A percentile compares a stretch with the other conserved stretches of the same genome.
Conservation (phyloP, 441 rosid species). For the Pelargonium citronellum region DNA sequence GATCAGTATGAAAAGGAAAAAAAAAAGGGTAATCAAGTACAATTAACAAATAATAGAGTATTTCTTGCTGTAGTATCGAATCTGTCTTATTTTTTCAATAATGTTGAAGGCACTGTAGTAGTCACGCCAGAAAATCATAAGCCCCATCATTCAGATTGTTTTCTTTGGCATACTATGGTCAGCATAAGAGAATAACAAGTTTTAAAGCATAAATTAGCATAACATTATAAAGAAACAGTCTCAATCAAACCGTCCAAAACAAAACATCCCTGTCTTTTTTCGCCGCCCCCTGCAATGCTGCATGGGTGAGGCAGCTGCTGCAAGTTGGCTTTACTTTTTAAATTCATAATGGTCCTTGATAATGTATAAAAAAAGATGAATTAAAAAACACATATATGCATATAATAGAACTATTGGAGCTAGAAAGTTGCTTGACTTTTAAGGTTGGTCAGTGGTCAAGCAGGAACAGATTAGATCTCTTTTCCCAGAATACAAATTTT, state of each 20-base stretch:
- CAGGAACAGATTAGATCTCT: neutral
- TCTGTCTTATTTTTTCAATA: neutral
- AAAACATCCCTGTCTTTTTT: slow-evolving; percentile 23
- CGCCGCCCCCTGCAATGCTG: slow-evolving; percentile 41
- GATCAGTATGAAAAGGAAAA: neutral
- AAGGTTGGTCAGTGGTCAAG: neutral
- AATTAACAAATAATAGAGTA: too few species aligned
- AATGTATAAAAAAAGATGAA: neutral
- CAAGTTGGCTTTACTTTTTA: slow-evolving; percentile 2
- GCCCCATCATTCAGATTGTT: neutral
- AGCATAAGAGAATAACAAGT: neutral
- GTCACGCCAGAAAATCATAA: neutral
- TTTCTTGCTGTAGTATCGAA: too few species aligned
- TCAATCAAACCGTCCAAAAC: slow-evolving; percentile 35
- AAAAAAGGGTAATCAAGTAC: too few species aligned
- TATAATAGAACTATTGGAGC: neutral
- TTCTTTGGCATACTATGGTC: neutral
- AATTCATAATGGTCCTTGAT: neutral
- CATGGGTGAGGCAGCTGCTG: slow-evolving; percentile 10
- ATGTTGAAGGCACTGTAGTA: neutral
- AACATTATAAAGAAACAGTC: slow-evolving; percentile 13
- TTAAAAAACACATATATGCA: too few species aligned
- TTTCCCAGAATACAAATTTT: neutral
- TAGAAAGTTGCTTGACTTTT: slow-evolving; percentile 1
- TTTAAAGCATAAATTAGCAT: slow-evolving; percentile 10